phyloP scores from a whole-genome alignment of 2,329 filamentous ascomycete genomes.

The Phaeosphaeria sp. region DNA sequence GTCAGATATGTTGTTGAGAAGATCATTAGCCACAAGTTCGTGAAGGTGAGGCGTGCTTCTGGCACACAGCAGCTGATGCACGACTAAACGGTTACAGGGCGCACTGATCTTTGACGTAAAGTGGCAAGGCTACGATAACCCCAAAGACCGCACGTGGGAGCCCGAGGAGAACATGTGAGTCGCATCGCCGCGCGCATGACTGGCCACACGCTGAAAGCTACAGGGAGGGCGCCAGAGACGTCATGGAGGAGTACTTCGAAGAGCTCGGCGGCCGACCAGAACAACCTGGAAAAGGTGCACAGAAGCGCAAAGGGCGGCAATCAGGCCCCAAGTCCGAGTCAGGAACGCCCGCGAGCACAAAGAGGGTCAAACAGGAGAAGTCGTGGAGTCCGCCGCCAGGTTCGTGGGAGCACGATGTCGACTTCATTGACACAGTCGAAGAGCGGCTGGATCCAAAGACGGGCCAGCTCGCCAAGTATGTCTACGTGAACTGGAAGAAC shows the following conservation, averaged over 20 bases:
- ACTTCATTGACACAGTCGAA: slow-evolving; percentile 74
- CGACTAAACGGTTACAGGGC: slow-evolving; percentile 24
- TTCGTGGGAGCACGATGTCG: slow-evolving; percentile 78
- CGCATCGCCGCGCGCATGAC: not conserved
- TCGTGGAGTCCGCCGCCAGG: slow-evolving; percentile 73
- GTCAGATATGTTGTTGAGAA: slow-evolving; percentile 75
- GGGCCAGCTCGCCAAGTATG: slow-evolving; percentile 62
- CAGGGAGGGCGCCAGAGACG: slow-evolving; percentile 52
- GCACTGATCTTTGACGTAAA: slow-evolving; percentile 70
- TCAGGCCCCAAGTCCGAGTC: slow-evolving; percentile 29
- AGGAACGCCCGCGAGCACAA: slow-evolving; percentile 31
- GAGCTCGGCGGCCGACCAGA: slow-evolving; percentile 68
- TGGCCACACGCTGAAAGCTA: slow-evolving; percentile 7
- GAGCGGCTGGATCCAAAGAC: slow-evolving; percentile 56
- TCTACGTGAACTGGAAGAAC: slow-evolving; percentile 77
- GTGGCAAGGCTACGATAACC: slow-evolving; percentile 79
- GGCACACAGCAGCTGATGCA: slow-evolving; percentile 31
- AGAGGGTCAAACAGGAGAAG: slow-evolving; percentile 49
- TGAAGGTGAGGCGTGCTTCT: slow-evolving; percentile 37
- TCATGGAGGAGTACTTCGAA: slow-evolving; percentile 69
- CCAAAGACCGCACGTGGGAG: slow-evolving; percentile 78
- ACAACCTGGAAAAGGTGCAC: slow-evolving; percentile 57
- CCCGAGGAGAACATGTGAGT: slow-evolving; percentile 73
- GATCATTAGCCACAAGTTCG: slow-evolving; percentile 70
- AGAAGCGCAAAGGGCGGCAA: slow-evolving; percentile 52